Evolutionary conservation across 2,329 filamentous ascomycete genomes (phyloP).

Genomic region (Fusarium nisikadoi): DNA sequence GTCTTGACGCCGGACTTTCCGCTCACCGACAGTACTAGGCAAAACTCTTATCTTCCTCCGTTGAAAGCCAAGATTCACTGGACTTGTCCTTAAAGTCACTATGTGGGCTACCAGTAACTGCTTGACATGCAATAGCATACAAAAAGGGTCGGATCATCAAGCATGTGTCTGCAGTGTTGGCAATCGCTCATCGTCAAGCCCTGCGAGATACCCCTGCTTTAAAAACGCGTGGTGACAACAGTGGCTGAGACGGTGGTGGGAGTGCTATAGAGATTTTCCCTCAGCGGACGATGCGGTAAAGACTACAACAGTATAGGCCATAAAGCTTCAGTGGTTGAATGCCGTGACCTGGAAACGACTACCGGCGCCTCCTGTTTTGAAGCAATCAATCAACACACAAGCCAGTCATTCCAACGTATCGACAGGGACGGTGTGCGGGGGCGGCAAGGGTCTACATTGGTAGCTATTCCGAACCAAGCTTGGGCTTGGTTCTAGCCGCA

Average conservation of each 20-base stretch:
- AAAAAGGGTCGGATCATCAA: slow-evolving; percentile 28
- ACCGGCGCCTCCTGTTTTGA: slow-evolving; percentile 27
- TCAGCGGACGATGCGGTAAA: slow-evolving; percentile 13
- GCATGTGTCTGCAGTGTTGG: slow-evolving; percentile 8
- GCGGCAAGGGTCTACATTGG: slow-evolving; percentile 30
- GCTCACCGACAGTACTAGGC: slow-evolving; percentile 37
- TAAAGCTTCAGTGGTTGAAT: slow-evolving; percentile 14
- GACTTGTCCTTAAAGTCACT: slow-evolving; percentile 16
- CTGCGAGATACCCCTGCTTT: slow-evolving; percentile 12
- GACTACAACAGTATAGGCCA: neutral
- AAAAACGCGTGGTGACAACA: slow-evolving; percentile 12
- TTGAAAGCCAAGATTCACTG: slow-evolving; percentile 29
- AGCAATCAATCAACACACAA: slow-evolving; percentile 19
- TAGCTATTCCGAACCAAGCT: slow-evolving; percentile 36
- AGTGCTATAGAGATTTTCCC: neutral
- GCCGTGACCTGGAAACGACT: slow-evolving; percentile 30
- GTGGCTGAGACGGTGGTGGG: slow-evolving; percentile 10
- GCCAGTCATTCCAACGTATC: slow-evolving; percentile 25
- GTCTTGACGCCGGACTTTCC: slow-evolving; percentile 12
- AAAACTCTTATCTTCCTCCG: slow-evolving; percentile 24
- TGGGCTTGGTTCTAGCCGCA: slow-evolving; percentile 28
- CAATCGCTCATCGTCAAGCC: slow-evolving; percentile 11
- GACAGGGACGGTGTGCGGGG: slow-evolving; percentile 40
- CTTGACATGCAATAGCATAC: slow-evolving; percentile 6
- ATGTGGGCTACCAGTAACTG: slow-evolving; percentile 27